Evolutionary conservation across 1,284 basidiomycete species (phyloP).

Genomic region (Ganoderma boninense): DNA sequence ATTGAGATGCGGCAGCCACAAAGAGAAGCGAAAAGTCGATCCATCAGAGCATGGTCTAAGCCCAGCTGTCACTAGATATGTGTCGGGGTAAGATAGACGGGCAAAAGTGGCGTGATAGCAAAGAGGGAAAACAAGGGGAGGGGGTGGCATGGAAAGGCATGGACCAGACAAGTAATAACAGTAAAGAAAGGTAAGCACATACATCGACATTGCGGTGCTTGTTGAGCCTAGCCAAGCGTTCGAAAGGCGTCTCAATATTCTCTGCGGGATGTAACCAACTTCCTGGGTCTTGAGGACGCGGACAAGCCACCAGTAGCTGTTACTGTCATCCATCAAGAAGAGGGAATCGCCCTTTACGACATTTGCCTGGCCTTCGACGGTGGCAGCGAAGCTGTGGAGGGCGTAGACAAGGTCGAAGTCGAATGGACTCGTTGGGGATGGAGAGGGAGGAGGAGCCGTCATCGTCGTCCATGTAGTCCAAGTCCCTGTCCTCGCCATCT

Average conservation of each 20-base stretch:
- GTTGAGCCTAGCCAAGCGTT: constrained; percentile 94
- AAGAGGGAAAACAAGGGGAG: background rate
- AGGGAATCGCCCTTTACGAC: constrained; percentile 96
- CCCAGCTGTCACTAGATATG: background rate
- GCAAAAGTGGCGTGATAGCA: background rate
- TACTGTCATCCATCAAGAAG: constrained; percentile 94
- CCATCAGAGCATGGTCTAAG: background rate
- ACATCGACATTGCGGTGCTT: constrained; percentile 98
- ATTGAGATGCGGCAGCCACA: background rate
- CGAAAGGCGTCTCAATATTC: constrained; percentile 99
- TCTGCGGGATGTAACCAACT: constrained; percentile 99
- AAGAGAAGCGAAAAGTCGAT: background rate
- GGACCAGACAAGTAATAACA: background rate
- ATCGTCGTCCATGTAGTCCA: constrained; percentile 74
- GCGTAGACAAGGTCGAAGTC: constrained; percentile 92
- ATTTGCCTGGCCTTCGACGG: constrained; percentile 95
- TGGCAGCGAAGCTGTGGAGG: constrained; percentile 92
- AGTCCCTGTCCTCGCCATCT: constrained; percentile 69
- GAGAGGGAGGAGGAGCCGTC: constrained; percentile 84
- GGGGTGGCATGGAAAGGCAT: background rate
- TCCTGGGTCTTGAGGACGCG: constrained; percentile 97
- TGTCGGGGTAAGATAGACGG: background rate
- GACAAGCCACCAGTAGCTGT: constrained; percentile 99
- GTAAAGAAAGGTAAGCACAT: constrained; percentile 43
- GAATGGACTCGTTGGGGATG: constrained; percentile 90